Conservation (phyloP, 768 basidiomycete genomes). For the Pleurotus giganteus region DNA sequence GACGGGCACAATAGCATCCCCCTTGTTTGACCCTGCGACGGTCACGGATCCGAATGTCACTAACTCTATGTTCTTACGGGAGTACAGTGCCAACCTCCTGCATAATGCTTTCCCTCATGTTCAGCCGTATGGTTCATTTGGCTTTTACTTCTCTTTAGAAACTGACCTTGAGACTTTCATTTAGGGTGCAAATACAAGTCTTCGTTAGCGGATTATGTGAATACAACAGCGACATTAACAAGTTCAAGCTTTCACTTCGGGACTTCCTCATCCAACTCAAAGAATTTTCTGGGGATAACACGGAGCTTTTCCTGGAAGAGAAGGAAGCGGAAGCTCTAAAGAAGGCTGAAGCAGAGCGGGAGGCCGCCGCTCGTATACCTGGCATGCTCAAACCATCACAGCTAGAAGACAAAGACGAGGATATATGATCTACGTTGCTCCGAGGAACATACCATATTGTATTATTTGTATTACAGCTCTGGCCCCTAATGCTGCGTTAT, state of each 20-base stretch:
- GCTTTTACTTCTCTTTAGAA: conserved; percentile 7
- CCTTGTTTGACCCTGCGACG: conserved; percentile 79
- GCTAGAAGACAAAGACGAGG: conserved; percentile 91
- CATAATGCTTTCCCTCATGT: conserved; percentile 92
- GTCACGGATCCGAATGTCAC: conserved; percentile 67
- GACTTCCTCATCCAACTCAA: conserved; percentile 98
- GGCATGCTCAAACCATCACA: conserved; percentile 97
- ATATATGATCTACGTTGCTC: conserved; percentile 50
- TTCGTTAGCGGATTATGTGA: conserved; percentile 70
- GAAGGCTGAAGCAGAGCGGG: conserved; percentile 80
- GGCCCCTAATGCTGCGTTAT: conserved; percentile 24
- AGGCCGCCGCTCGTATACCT: conserved; percentile 91
- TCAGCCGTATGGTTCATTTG: conserved; percentile 56
- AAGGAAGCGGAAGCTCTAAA: conserved; percentile 82
- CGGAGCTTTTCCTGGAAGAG: conserved; percentile 92
- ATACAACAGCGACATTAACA: conserved; percentile 75
- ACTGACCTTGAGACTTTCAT: conserved; percentile 10
- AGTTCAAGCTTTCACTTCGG: conserved; percentile 91
- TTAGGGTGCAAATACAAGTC: conserved; percentile 67
- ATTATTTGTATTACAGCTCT: conserved; percentile 24
- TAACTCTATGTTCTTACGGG: conserved; percentile 78
- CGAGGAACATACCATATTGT: conserved; percentile 22
- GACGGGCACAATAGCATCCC: conserved; percentile 72
- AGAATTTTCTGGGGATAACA: conserved; percentile 94
- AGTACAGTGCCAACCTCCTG: conserved; percentile 84